phyloP scores from a whole-genome alignment of 2,329 filamentous ascomycete genomes.

The Chaetomiaceae sp. region DNA sequence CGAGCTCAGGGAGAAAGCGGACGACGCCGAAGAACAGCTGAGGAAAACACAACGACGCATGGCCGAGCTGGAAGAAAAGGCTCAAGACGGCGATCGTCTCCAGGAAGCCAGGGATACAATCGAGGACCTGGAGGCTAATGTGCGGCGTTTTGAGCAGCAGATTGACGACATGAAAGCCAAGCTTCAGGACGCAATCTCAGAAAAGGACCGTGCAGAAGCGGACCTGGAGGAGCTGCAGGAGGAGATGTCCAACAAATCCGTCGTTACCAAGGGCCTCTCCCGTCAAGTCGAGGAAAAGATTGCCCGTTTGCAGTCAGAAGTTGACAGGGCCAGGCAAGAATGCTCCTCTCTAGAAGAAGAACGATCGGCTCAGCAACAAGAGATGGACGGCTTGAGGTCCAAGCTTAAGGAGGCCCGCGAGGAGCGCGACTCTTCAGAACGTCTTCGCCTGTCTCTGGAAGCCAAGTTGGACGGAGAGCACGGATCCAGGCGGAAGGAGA shows the following conservation, averaged over 20 bases:
- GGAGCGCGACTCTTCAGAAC: slow-evolving; percentile 38
- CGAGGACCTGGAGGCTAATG: slow-evolving; percentile 52
- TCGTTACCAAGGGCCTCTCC: slow-evolving; percentile 68
- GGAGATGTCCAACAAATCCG: slow-evolving; percentile 74
- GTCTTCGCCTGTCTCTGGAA: slow-evolving; percentile 37
- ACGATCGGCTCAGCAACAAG: slow-evolving; percentile 42
- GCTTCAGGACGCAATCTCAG: slow-evolving; percentile 48
- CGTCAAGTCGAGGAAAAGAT: slow-evolving; percentile 71
- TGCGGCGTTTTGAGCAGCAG: slow-evolving; percentile 52
- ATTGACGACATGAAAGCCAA: slow-evolving; percentile 52
- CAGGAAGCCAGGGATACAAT: slow-evolving; percentile 56
- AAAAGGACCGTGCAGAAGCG: slow-evolving; percentile 54
- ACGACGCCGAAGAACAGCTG: slow-evolving; percentile 44
- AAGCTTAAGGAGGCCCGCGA: slow-evolving; percentile 42
- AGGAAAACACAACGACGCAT: slow-evolving; percentile 41
- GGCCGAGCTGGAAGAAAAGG: slow-evolving; percentile 54
- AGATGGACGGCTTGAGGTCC: slow-evolving; percentile 42
- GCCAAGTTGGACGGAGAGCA: slow-evolving; percentile 46
- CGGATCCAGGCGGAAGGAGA: slow-evolving; percentile 42
- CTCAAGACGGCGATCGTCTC: slow-evolving; percentile 48
- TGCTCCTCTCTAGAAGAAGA: slow-evolving; percentile 51
- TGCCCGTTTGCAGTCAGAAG: slow-evolving; percentile 60
- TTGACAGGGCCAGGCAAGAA: slow-evolving; percentile 50
- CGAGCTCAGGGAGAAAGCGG: slow-evolving; percentile 52
- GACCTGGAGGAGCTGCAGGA: slow-evolving; percentile 66